These are phyloP conservation scores for Chalciporus pseudorubinellus DNA, from an alignment of 768 basidiomycete species.

Conservation along the genomic window DNA sequence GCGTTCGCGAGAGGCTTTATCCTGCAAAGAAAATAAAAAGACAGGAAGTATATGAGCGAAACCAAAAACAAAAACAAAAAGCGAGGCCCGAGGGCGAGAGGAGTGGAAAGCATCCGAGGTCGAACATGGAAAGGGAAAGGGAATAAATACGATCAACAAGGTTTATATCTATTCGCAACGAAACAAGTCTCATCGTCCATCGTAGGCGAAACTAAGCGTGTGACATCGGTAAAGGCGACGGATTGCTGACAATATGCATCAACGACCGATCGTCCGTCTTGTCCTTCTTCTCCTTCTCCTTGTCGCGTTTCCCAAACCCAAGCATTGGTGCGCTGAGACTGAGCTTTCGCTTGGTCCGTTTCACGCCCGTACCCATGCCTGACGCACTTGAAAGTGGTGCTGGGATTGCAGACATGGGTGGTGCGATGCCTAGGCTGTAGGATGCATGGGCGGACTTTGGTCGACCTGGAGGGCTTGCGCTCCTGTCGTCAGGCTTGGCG, in stretches of 20 bases:
- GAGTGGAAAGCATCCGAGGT: neutral
- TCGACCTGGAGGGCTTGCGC: conserved; percentile 1
- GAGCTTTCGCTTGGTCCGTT: conserved; percentile 56
- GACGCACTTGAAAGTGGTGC: conserved; percentile 20
- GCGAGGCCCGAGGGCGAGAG: no score
- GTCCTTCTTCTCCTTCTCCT: conserved; percentile 42
- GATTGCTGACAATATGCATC: neutral
- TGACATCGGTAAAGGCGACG: neutral
- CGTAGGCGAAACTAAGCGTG: neutral
- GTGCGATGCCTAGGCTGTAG: conserved; percentile 13
- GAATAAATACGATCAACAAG: conserved; percentile 29
- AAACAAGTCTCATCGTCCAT: neutral
- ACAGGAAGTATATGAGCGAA: conserved; percentile 3
- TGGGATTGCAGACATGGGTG: conserved; percentile 13
- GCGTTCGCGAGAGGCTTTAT: conserved; percentile 7
- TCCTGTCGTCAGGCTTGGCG: conserved; percentile 1
- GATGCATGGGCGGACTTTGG: conserved; percentile 30
- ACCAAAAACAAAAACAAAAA: no score
- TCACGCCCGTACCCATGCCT: conserved; percentile 22
- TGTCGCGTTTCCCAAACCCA: conserved; percentile 55
- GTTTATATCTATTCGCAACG: neutral
- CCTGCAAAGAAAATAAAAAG: conserved; percentile 4
- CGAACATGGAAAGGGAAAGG: conserved; percentile 15
- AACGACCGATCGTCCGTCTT: conserved; percentile 12
- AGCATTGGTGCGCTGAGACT: conserved; percentile 62